Evolutionary conservation across 164 flowering plant genomes (phyloP).

Genomic region (Magnolia changhungtana): DNA sequence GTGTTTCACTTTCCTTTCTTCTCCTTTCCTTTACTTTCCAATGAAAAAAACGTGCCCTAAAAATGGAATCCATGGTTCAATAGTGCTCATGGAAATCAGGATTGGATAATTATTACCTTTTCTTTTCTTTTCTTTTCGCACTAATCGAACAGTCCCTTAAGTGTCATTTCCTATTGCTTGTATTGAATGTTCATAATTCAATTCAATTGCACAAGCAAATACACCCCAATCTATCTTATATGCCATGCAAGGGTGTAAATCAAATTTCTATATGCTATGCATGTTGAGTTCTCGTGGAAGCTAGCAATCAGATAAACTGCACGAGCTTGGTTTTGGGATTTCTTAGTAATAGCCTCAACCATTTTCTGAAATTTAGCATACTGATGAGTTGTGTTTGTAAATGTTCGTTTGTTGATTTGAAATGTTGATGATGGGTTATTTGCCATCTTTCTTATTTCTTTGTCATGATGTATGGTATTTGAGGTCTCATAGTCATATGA

Average conservation of each 20-base stretch:
- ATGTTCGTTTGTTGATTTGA: neutral
- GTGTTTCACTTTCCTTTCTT: too few species aligned
- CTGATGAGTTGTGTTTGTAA: neutral
- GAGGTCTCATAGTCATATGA: neutral
- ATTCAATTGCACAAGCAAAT: neutral
- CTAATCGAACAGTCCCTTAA: too few species aligned
- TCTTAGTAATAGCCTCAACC: neutral
- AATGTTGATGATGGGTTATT: neutral
- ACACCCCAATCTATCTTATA: neutral
- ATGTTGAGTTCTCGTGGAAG: neutral
- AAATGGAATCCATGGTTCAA: too few species aligned
- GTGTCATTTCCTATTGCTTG: too few species aligned
- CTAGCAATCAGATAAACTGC: neutral
- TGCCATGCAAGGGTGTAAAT: neutral
- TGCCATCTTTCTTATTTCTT: neutral
- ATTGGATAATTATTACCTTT: too few species aligned
- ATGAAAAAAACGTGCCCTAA: too few species aligned
- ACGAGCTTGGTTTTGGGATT: neutral
- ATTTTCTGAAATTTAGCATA: neutral
- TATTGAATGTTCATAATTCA: too few species aligned
- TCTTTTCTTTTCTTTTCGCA: too few species aligned
- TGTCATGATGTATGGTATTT: neutral
- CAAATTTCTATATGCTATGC: neutral
- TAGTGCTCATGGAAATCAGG: too few species aligned
- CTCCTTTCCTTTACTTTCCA: too few species aligned